Conservation (phyloP, 805 yeast species). For the Yueomyces sinensis region DNA sequence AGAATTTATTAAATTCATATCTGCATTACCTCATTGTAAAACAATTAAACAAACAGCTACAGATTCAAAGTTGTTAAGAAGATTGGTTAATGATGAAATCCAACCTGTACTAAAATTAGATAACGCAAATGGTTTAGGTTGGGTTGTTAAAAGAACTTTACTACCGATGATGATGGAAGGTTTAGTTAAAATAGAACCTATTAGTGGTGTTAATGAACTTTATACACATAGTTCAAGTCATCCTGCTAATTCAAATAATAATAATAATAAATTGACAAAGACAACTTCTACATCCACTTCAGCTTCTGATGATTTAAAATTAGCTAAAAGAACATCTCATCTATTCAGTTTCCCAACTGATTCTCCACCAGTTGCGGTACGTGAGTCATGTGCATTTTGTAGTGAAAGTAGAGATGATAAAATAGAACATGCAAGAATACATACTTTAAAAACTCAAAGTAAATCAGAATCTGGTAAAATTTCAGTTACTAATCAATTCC, state of each 20-base stretch:
- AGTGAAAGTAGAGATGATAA: slow-evolving; percentile 63
- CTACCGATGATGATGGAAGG: slow-evolving; percentile 66
- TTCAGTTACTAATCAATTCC: slow-evolving; percentile 31
- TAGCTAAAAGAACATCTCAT: slow-evolving; percentile 20
- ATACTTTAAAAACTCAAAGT: slow-evolving; percentile 42
- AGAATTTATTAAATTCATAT: slow-evolving; percentile 28
- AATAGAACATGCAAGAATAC: slow-evolving; percentile 66
- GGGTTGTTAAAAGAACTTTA: slow-evolving; percentile 48
- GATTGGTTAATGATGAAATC: slow-evolving; percentile 60
- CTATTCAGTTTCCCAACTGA: slow-evolving; percentile 31
- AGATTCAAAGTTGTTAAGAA: slow-evolving; percentile 45
- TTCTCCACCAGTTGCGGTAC: slow-evolving; percentile 61
- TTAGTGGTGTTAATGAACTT: slow-evolving; percentile 68
- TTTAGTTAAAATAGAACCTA: slow-evolving; percentile 71
- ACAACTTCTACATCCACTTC: not conserved
- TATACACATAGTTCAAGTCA: slow-evolving; percentile 31
- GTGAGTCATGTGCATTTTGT: slow-evolving; percentile 70
- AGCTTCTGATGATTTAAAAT: slow-evolving; percentile 2
- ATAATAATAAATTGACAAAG: not conserved
- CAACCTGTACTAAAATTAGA: slow-evolving; percentile 61
- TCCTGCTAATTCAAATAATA: slow-evolving; percentile 3
- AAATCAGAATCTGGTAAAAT: slow-evolving; percentile 20
- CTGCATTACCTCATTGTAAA: slow-evolving; percentile 22
- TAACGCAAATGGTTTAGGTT: slow-evolving; percentile 46
- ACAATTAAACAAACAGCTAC: slow-evolving; percentile 28